Evolutionary conservation across 345 rosid species (phyloP), one percentile per base, ranked within the genome.

Genomic region (Geranium brycei): DNA sequence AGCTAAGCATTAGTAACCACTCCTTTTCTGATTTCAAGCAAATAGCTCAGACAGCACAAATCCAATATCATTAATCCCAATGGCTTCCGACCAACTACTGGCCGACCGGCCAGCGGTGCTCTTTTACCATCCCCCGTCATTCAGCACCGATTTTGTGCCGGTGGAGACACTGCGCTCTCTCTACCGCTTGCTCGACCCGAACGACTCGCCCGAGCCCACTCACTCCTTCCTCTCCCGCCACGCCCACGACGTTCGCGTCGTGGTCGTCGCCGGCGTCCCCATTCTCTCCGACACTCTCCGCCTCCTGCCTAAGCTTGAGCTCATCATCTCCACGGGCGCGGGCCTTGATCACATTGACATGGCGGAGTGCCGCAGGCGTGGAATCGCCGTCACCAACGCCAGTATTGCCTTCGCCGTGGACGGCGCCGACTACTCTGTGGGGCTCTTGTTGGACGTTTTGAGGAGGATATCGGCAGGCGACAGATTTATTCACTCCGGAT

Each of bases 341-440:
- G 83, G 85, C 66, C 60, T 81, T 60, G 61, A 81, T 67, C 83
- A 83, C 59, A 66, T 83, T 17, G 82, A 81, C 68, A 40, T 79
- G 14, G 41, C 56, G 13, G 80, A 70, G 63, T 81, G 85, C 72
- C 77, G 80, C 19, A 69, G 62, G 62, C 73, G 76, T 5, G 82
- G 79, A 17, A 71, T 83, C 65, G 64, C 69, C n/a, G 70, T 82
- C 18, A 72, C 83, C 65, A 62, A 63, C 53, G 78, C 78, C 35
- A 75, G 76, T 16, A 32, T 66, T 31, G 72, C 72, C 16, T 80
- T 55, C 72, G 67, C 80, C 1, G 74, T 32, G 65, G 87, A 83
- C 57, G 72, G 73, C 40, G 85, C 80, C 8, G 80, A 79, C 66
- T 7, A 62, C 60, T 83, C 75, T 18, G 80, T 81, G 38, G 82